A percentile compares a stretch with the other conserved stretches of the same genome.
These are phyloP conservation scores for Pulveroboletus sp. DNA, from an alignment of 768 basidiomycete genomes.

Conservation along the genomic window DNA sequence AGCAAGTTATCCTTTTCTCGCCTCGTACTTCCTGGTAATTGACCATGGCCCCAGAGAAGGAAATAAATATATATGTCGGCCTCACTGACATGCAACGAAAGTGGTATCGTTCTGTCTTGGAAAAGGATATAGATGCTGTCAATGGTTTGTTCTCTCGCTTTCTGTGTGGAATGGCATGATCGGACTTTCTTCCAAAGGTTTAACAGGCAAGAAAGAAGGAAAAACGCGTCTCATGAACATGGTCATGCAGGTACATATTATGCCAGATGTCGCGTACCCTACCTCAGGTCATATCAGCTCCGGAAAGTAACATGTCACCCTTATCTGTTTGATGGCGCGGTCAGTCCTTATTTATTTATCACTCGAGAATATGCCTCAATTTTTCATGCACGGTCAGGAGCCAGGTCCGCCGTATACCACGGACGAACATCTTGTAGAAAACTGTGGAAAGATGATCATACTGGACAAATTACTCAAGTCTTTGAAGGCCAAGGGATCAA, in stretches of 20 bases:
- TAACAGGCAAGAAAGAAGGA: slow-evolving; percentile 97
- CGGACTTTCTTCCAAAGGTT: slow-evolving; percentile 40
- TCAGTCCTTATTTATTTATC: slow-evolving; percentile 28
- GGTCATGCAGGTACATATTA: slow-evolving; percentile 84
- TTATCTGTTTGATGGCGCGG: slow-evolving; percentile 91
- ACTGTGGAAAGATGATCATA: slow-evolving; percentile 96
- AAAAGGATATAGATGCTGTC: slow-evolving; percentile 98
- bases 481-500: slow-evolving; percentile 91
- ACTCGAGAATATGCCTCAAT: not conserved
- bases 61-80: slow-evolving; percentile 97
- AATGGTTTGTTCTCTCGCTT: slow-evolving; percentile 54
- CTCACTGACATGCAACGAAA: slow-evolving; percentile 96
- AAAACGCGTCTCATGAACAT: slow-evolving; percentile 98
- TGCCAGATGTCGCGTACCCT: not conserved
- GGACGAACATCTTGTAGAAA: slow-evolving; percentile 92
- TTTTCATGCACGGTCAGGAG: slow-evolving; percentile 47
- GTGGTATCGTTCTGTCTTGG: slow-evolving; percentile 93
- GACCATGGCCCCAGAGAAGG: slow-evolving; percentile 63
- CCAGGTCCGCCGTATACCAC: slow-evolving; percentile 98
- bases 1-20: slow-evolving; percentile 42
- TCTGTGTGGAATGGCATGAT: not conserved
- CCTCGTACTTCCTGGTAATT: not conserved
- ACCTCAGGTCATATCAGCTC: slow-evolving; percentile 33
- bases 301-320: slow-evolving; percentile 89
- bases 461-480: slow-evolving; percentile 85